These are phyloP conservation scores for Leccinum griseonigrum DNA, from an alignment of 1,284 basidiomycete species.

Conservation along the genomic window DNA sequence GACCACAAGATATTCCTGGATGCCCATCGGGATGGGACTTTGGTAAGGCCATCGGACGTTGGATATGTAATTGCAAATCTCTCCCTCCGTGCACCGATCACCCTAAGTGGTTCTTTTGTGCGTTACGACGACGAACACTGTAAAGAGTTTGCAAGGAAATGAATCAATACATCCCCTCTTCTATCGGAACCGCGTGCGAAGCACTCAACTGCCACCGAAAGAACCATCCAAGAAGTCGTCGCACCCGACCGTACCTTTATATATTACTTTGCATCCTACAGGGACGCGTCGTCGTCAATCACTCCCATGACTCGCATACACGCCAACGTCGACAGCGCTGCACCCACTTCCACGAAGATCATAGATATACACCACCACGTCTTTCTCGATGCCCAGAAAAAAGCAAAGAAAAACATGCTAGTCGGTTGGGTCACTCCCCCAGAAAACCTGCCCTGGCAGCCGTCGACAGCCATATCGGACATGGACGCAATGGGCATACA, in stretches of 20 bases:
- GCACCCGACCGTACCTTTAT: not conserved
- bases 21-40: slow-evolving; percentile 57
- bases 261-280: slow-evolving; percentile 3
- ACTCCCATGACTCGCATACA: slow-evolving; percentile 15
- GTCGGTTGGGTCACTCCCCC: slow-evolving; percentile 60
- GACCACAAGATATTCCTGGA: slow-evolving; percentile 61
- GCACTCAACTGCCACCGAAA: slow-evolving; percentile 7
- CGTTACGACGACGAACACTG: slow-evolving; percentile 68
- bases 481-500: slow-evolving; percentile 61
- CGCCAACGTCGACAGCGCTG: not conserved
- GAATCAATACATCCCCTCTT: slow-evolving; percentile 11
- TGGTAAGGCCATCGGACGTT: slow-evolving; percentile 68
- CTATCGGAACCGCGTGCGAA: slow-evolving; percentile 18
- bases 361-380: slow-evolving; percentile 75
- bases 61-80: slow-evolving; percentile 76
- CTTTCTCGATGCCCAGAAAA: slow-evolving; percentile 51
- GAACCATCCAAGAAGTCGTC: slow-evolving; percentile 17
- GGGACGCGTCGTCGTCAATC: not conserved
- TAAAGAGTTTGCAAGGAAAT: slow-evolving; percentile 46
- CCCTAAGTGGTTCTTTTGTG: slow-evolving; percentile 72
- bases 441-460: slow-evolving; percentile 65
- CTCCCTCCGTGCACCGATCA: slow-evolving; percentile 52
- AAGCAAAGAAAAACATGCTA: slow-evolving; percentile 41
- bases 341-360: slow-evolving; percentile 23
- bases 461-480: slow-evolving; percentile 49